These are phyloP conservation scores for Rhynchospora breviuscula DNA, from an alignment of 176 grass and related monocot genomes.

Conservation along the genomic window DNA sequence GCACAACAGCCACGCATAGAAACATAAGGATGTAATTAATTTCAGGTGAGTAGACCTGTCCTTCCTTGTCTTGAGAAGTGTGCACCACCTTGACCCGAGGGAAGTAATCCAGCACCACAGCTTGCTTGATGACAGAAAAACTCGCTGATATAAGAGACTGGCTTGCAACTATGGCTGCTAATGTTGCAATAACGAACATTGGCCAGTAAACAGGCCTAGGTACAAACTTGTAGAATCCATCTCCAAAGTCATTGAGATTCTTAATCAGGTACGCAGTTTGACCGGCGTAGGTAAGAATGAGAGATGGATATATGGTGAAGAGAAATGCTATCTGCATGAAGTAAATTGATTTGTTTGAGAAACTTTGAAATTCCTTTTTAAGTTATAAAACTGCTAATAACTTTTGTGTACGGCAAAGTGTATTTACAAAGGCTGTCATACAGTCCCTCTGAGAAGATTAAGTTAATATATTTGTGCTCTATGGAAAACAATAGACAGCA, in stretches of 20 bases:
- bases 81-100: constrained; percentile 83
- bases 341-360: background rate
- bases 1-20: constrained; percentile 57
- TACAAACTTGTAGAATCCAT: constrained; percentile 81
- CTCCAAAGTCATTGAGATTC: constrained; percentile 56
- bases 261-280: constrained; percentile 77
- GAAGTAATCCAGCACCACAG: constrained; percentile 70
- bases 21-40: constrained; percentile 85
- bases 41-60: constrained; percentile 86
- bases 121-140: constrained; percentile 90
- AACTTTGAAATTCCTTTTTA: background rate
- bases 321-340: constrained; percentile 67
- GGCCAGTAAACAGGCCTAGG: constrained; percentile 71
- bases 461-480: background rate
- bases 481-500: background rate
- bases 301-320: constrained; percentile 79
- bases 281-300: constrained; percentile 78
- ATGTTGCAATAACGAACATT: constrained; percentile 69
- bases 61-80: constrained; percentile 69
- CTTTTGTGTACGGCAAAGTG: background rate
- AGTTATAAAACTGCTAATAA: background rate
- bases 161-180: constrained; percentile 73
- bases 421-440: background rate
- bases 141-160: constrained; percentile 82
- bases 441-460: background rate